phyloP scores from a whole-genome alignment of 2,329 filamentous ascomycete species.

The Colletotrichum kahawae region DNA sequence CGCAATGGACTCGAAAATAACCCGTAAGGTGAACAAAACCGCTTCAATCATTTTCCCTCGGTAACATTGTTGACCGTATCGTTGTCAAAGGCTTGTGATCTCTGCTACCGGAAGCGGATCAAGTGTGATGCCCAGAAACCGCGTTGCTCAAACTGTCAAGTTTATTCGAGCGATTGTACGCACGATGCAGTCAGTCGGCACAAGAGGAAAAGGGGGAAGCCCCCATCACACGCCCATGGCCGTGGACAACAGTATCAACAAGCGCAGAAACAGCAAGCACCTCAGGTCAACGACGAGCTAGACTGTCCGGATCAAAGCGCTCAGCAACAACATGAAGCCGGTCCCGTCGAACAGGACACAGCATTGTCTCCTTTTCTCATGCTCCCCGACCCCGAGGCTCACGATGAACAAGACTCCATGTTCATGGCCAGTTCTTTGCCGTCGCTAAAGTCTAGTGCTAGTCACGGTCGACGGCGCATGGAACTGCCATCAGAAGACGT shows the following conservation, averaged over 20 bases:
- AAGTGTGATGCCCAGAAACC: neutral
- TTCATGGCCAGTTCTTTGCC: neutral
- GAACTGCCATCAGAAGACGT: neutral
- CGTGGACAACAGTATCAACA: neutral
- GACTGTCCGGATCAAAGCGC: neutral
- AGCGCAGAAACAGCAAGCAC: neutral
- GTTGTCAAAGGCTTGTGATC: neutral
- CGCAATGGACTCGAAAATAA: neutral
- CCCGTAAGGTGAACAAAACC: neutral
- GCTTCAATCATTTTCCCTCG: neutral
- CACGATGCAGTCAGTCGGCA: neutral
- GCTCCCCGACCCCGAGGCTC: no score
- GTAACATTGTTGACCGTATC: neutral
- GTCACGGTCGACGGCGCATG: neutral
- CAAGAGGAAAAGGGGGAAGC: neutral
- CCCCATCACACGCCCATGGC: no score
- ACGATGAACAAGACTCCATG: neutral
- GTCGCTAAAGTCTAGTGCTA: neutral
- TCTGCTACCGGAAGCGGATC: neutral
- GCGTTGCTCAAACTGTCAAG: neutral
- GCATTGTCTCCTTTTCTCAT: neutral
- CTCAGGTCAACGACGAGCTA: neutral
- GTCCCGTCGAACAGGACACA: neutral
- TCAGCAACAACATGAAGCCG: neutral
- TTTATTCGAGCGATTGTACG: neutral